phyloP scores from a whole-genome alignment of 805 yeast species.

The Lachancea thermotolerans region DNA sequence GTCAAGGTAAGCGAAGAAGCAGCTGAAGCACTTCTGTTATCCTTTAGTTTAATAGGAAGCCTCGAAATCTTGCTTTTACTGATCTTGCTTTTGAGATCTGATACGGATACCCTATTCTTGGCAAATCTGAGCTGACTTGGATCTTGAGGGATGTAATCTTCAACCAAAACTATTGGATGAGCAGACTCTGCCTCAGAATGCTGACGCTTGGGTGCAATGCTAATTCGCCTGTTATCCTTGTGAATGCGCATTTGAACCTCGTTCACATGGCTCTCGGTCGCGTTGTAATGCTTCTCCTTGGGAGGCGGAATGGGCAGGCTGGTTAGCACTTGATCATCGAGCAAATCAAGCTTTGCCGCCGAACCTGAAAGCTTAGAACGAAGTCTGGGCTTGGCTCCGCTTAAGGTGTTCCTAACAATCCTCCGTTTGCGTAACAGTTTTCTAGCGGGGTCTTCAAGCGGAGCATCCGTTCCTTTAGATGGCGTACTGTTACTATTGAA shows the following conservation, averaged over 20 bases:
- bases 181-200: constrained; percentile 6
- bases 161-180: constrained; percentile 26
- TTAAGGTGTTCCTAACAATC: constrained; percentile 9
- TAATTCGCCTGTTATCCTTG: constrained; percentile 9
- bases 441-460: constrained; percentile 4
- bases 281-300: neutral
- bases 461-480: constrained; percentile 18
- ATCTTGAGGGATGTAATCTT: constrained; percentile 23
- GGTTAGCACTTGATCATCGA: constrained; percentile 26
- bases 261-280: constrained; percentile 3
- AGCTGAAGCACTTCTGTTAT: constrained; percentile 1
- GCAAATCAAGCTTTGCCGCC: constrained; percentile 27
- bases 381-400: constrained; percentile 27
- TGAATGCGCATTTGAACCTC: constrained; percentile 10
- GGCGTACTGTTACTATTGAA: constrained; percentile 31
- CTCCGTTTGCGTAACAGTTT: constrained; percentile 6
- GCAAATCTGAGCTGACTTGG: constrained; percentile 4
- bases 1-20: constrained; percentile 7
- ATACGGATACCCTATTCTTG: constrained; percentile 23
- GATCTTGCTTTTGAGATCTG: constrained; percentile 24
- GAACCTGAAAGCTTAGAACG: constrained; percentile 20
- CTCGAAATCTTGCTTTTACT: constrained; percentile 14
- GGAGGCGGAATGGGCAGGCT: constrained; percentile 30
- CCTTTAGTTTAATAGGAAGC: constrained; percentile 22
- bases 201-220: constrained; percentile 7